Percentiles rank a stretch among this genome's conserved stretches.
Evolutionary conservation across 2,329 filamentous ascomycete species (phyloP).

Genomic region (Zopfia rhizophila): DNA sequence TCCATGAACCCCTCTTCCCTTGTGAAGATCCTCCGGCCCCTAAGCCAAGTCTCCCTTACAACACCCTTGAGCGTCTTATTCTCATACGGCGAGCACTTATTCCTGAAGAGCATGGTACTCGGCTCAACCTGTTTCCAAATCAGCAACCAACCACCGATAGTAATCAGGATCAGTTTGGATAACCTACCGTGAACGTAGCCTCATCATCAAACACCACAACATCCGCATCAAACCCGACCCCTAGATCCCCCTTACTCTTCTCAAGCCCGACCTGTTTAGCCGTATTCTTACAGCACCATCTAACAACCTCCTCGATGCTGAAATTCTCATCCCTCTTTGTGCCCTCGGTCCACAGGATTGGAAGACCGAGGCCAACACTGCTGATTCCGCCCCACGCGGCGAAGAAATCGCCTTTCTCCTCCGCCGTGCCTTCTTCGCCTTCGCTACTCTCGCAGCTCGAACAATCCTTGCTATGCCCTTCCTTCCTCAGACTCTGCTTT

Average conservation of each 20-base stretch:
- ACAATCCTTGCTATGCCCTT: conserved; percentile 50
- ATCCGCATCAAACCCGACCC: conserved; percentile 86
- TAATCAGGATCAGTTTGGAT: not conserved
- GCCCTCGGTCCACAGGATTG: conserved; percentile 86
- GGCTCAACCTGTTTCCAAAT: conserved; percentile 51
- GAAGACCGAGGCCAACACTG: conserved; percentile 89
- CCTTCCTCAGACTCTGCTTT: conserved; percentile 40
- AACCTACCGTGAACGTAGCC: conserved; percentile 76
- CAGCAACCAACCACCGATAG: conserved; percentile 8
- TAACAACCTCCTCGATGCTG: conserved; percentile 79
- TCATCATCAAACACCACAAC: conserved; percentile 91
- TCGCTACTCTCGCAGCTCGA: conserved; percentile 40
- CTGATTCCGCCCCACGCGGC: conserved; percentile 96
- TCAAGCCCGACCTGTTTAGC: conserved; percentile 87
- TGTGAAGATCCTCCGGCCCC: conserved; percentile 79
- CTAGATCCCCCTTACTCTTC: conserved; percentile 82
- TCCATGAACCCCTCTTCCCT: conserved; percentile 72
- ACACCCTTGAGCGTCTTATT: conserved; percentile 80
- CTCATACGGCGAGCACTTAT: conserved; percentile 91
- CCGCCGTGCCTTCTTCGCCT: conserved; percentile 50
- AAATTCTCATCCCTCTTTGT: conserved; percentile 66
- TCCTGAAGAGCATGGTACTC: conserved; percentile 93
- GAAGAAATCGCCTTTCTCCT: conserved; percentile 83
- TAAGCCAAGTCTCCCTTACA: conserved; percentile 86
- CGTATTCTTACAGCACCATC: conserved; percentile 87